Evolutionary conservation across 768 basidiomycete genomes (phyloP), one percentile per base, ranked within the genome.

Genomic region (Serendipita sp.): DNA sequence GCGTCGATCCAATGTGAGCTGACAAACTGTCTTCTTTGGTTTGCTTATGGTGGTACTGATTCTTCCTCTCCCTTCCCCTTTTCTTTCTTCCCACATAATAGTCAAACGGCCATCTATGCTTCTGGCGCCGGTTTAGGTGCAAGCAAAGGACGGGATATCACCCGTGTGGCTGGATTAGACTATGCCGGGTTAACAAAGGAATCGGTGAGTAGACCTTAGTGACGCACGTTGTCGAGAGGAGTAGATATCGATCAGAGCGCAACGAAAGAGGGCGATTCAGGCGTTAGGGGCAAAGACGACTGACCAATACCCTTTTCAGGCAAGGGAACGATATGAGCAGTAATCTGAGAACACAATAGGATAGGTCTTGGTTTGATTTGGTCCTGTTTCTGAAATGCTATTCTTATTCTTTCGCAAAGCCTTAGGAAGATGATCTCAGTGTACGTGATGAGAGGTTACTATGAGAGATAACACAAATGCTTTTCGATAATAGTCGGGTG

Each of bases 51-150:
- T 63, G 15, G 23, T 71, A 52, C 68, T 50, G 46, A 34, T 40
- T 13, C 65, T 60, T 18, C 44, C 44, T 52, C 46, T 62, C 23
- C 43, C 40, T 13, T 13, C 63, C 27, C 34, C 13, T 27, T 37
- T 44, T n/a, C 33, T 34, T 45, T 16, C 40, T 64, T 11, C 36
- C 18, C 4, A 65, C 15, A 40, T 40, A 40, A 40, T 64, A 92
- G 89, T 31, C 80, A 85, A 73, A 89, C 90, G 27, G 85, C 88
- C 16, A 82, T 96, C 55, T 97, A 93, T 72, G 84, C 87, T 6
- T 83, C 86, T 67, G 88, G 94, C 1, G 92, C 84, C 27, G 94
- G 94, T 2, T 76, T 97, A 10, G 94, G 94, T n/a, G 92, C 93
- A 0, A 85, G 86, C 71, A 95, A 92, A 75, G 90, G 85, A 65